phyloP scores from a whole-genome alignment of 78 protist species.

The Dictyostelium capitatum region DNA sequence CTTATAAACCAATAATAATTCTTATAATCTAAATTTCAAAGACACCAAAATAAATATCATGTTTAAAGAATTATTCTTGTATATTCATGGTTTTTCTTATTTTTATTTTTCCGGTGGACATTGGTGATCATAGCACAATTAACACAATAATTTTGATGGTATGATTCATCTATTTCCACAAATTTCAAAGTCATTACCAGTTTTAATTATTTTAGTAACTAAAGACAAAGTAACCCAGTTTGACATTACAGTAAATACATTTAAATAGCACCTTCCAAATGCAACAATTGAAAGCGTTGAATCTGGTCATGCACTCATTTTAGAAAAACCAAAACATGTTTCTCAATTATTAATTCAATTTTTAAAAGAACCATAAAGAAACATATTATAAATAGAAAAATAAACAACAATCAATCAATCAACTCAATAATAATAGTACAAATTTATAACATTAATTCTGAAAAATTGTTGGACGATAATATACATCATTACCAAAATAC shows the following conservation, averaged over 20 bases:
- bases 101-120: too few relatives aligned
- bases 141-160: not conserved
- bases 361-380: constrained; percentile 15
- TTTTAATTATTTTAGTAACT: constrained; percentile 27
- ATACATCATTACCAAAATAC: too few relatives aligned
- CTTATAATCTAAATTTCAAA: too few relatives aligned
- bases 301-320: constrained; percentile 52
- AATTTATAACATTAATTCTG: too few relatives aligned
- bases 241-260: not conserved
- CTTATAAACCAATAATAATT: too few relatives aligned
- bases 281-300: constrained; percentile 6
- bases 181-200: constrained; percentile 14
- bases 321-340: constrained; percentile 7
- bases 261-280: constrained; percentile 27
- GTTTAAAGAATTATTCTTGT: too few relatives aligned
- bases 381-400: too few relatives aligned
- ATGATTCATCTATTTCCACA: constrained; percentile 6
- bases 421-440: too few relatives aligned
- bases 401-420: too few relatives aligned
- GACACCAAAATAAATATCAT: too few relatives aligned
- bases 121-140: not conserved
- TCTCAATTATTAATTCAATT: not conserved
- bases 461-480: too few relatives aligned
- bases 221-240: constrained; percentile 19
- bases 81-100: too few relatives aligned